phyloP scores from a whole-genome alignment of 192 early-diverging fungal genomes.

The Dimargaris xerosporica region DNA sequence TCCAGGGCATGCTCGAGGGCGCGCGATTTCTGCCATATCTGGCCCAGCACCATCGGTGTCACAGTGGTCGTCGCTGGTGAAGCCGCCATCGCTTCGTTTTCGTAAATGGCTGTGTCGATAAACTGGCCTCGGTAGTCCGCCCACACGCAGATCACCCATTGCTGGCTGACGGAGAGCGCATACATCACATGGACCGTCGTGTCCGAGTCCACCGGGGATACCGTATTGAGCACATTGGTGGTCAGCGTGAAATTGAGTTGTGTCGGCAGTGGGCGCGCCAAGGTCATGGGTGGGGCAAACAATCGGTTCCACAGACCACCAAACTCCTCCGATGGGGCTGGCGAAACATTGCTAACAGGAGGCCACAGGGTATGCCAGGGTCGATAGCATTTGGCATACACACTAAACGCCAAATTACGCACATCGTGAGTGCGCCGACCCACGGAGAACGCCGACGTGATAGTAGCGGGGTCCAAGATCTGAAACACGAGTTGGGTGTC shows the following conservation, averaged over 20 bases:
- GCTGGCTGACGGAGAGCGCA: not conserved
- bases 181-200: slow-evolving; percentile 9
- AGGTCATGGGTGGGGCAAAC: slow-evolving; percentile 7
- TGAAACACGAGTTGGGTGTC: not conserved
- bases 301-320: not conserved
- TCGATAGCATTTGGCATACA: slow-evolving; percentile 10
- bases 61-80: not conserved
- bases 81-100: not conserved
- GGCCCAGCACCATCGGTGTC: not conserved
- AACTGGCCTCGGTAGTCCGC: slow-evolving; percentile 7
- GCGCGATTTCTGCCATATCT: slow-evolving; percentile 1
- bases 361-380: not conserved
- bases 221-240: not conserved
- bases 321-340: not conserved
- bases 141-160: slow-evolving; percentile 7
- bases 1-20: not conserved
- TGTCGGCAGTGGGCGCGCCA: not conserved
- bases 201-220: slow-evolving; percentile 8
- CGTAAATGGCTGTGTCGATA: slow-evolving; percentile 4
- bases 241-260: not conserved
- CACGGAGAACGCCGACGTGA: not conserved
- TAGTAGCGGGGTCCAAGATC: slow-evolving; percentile 2
- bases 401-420: slow-evolving; percentile 1
- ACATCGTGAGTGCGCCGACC: slow-evolving; percentile 2
- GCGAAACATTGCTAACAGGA: not conserved